Evolutionary conservation across 2,329 filamentous ascomycete genomes (phyloP).

Genomic region (Ceratocystis ficicola): DNA sequence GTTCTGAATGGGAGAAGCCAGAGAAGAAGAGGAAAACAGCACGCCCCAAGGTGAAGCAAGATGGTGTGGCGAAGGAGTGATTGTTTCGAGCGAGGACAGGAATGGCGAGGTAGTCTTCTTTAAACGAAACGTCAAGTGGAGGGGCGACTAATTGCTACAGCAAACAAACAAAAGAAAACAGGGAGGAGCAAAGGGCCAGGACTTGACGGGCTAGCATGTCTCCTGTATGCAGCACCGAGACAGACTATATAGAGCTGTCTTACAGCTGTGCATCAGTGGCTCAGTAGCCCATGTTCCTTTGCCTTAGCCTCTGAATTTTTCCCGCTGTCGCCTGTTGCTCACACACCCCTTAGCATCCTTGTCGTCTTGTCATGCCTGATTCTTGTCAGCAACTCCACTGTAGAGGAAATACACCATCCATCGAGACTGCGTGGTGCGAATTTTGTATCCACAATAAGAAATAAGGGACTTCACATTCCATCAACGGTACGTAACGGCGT

Average conservation of each 20-base stretch:
- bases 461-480: neutral
- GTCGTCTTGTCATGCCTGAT: too few relatives aligned
- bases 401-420: neutral
- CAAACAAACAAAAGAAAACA: neutral
- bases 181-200: neutral
- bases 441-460: constrained; percentile 2
- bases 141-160: neutral
- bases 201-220: too few relatives aligned
- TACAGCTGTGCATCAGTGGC: neutral
- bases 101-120: constrained; percentile 3
- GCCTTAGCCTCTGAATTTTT: neutral
- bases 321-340: neutral
- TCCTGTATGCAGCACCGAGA: neutral
- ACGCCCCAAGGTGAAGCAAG: neutral
- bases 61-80: neutral
- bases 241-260: neutral
- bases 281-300: neutral
- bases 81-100: neutral
- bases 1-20: neutral
- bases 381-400: too few relatives aligned
- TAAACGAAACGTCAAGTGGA: constrained; percentile 7
- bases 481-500: constrained; percentile 5
- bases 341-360: neutral
- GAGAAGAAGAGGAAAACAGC: constrained; percentile 1
- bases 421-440: neutral